Base-by-base conservation (phyloP, 2,329 filamentous ascomycete genomes). In the Ophiognomonia clavigignenti-juglandacearum region DNA sequence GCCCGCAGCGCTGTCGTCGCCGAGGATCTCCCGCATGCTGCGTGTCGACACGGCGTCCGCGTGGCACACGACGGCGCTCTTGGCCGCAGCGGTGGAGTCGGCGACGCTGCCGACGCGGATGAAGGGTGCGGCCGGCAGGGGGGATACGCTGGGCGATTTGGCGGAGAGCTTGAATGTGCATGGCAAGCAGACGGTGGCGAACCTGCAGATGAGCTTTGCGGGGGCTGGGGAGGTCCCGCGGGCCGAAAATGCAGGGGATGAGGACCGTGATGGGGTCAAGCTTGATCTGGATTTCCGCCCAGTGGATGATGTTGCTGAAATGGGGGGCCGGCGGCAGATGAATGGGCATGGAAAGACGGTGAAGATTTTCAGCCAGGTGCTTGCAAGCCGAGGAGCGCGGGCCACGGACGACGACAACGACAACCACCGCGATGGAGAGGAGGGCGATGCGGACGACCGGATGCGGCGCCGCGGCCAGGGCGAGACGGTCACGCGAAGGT, bases 11-110 rank as follows among this genome's bases (percentile, higher is more conserved):
- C 55, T 85, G 22, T 40, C 47, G 20, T 78, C 47, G 11, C 82
- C 85, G 1, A 55, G 63, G 3, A 27, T 52, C 10, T 46, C 46
- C 22, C 35, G 43, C n/a, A 81, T 80, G 53, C 62, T 91, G 5
- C 65, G 65, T 3, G 54, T 93, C 13, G 78, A 91, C 56, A 55
- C 64, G 9, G 64, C 68, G 7, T 93, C 87, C 0, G 69, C 75
- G 47, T 98, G 93, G 93, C 83, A 95, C 57, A 79, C 80, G 4
- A 85, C 88, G 11, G 91, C 86, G 2, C 67, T 96, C 13, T 75
- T 95, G 52, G 80, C 82, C 13, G 75, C 86, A 1, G 87, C 86
- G 2, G 62, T 96, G 11, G 93, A 97, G 64, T 88, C 82, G 20
- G 79, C 85, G 27, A 88, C 85, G 1, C 67, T 97, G 13, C 86